Percentiles rank a stretch among this genome's conserved stretches.
These are phyloP conservation scores for Trifolium subterraneum DNA, from an alignment of 306 rosid species.

Conservation along the genomic window DNA sequence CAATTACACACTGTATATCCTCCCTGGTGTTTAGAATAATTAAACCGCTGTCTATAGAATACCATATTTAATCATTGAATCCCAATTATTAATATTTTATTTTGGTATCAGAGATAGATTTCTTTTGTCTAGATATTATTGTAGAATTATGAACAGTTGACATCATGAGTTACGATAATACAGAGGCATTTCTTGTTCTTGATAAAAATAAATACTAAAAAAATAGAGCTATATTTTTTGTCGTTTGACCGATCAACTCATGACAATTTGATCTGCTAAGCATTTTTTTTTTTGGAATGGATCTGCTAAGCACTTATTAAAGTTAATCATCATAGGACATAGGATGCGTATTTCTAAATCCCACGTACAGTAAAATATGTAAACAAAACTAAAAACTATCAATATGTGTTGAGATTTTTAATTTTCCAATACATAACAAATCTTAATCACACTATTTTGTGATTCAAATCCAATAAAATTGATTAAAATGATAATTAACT, in stretches of 20 bases:
- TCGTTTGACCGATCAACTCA: slow-evolving; percentile 38
- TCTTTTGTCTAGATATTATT: slow-evolving; percentile 32
- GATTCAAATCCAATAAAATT: no score
- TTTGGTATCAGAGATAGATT: slow-evolving; percentile 7
- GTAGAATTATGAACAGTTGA: slow-evolving; percentile 36
- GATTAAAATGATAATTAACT: no score
- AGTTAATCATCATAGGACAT: not conserved
- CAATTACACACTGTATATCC: no score
- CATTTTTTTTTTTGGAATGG: not conserved
- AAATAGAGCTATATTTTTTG: slow-evolving; percentile 4
- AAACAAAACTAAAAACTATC: not conserved
- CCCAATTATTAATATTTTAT: not conserved
- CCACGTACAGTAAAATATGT: slow-evolving; percentile 35
- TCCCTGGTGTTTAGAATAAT: no score
- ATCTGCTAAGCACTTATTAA: not conserved
- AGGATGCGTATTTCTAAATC: slow-evolving; percentile 42
- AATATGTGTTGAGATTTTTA: not conserved
- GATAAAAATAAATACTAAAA: not conserved
- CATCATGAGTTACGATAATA: slow-evolving; percentile 43
- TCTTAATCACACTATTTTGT: no score
- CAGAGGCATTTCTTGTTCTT: slow-evolving; percentile 34
- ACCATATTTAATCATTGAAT: no score
- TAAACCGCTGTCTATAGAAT: no score
- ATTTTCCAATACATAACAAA: no score
- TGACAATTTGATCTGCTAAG: slow-evolving; percentile 13